Percentiles rank a stretch among this genome's conserved stretches.
Evolutionary conservation across 2,329 filamentous ascomycete species (phyloP).

Genomic region (Penicillium hesseltinei): DNA sequence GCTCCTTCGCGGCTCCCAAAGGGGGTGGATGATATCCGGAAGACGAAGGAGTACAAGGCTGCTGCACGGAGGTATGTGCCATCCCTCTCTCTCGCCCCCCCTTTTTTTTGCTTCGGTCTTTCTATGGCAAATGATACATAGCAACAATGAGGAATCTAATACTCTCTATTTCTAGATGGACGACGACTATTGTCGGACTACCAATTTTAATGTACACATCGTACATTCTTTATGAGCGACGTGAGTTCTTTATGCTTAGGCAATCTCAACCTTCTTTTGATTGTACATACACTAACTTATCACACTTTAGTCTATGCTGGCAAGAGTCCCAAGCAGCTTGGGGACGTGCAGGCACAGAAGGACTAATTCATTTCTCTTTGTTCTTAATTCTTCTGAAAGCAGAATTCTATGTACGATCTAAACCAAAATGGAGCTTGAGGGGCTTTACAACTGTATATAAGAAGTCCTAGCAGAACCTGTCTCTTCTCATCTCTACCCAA

Average conservation of each 20-base stretch:
- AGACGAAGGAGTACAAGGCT: constrained; percentile 43
- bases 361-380: background rate
- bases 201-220: constrained; percentile 35
- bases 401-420: background rate
- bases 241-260: constrained; percentile 22
- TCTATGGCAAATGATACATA: background rate
- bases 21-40: constrained; percentile 34
- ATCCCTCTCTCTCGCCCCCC: background rate
- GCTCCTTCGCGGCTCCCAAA: constrained; percentile 5
- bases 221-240: constrained; percentile 33
- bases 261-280: background rate
- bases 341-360: background rate
- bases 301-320: constrained; percentile 26
- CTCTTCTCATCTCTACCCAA: background rate
- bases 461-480: background rate
- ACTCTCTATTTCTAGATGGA: constrained; percentile 26
- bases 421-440: background rate
- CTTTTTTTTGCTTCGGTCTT: background rate
- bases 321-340: constrained; percentile 20
- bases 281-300: background rate
- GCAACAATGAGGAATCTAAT: background rate
- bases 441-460: constrained; percentile 1
- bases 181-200: constrained; percentile 33
- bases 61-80: constrained; percentile 38
- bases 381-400: background rate